phyloP scores from a whole-genome alignment of 768 basidiomycete genomes.

The Calocybe gangraenosa region DNA sequence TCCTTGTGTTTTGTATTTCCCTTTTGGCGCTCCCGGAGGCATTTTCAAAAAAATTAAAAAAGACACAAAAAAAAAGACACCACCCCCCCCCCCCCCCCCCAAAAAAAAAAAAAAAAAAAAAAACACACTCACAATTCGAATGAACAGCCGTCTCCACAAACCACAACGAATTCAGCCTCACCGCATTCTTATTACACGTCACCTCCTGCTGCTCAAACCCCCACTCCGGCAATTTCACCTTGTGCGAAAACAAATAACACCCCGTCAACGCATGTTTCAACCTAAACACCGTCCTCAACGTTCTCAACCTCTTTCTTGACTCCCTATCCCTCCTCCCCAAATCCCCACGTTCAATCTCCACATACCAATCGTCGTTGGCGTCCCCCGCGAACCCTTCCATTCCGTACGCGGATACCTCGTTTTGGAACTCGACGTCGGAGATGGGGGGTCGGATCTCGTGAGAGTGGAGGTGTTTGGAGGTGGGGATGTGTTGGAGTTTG shows the following conservation, averaged over 20 bases:
- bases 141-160: conserved; percentile 86
- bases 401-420: conserved; percentile 95
- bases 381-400: conserved; percentile 83
- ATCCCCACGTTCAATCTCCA: conserved; percentile 78
- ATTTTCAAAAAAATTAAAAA: no score
- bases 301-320: background rate
- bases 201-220: conserved; percentile 98
- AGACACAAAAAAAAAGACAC: no score
- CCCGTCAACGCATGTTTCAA: conserved; percentile 83
- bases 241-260: conserved; percentile 97
- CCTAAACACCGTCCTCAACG: conserved; percentile 65
- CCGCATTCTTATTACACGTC: conserved; percentile 98
- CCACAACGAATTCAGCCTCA: conserved; percentile 87
- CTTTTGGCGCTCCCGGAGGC: no score
- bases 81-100: no score
- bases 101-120: no score
- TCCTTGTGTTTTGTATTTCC: no score
- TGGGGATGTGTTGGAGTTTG: conserved; percentile 75
- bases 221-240: conserved; percentile 97
- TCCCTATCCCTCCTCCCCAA: conserved; percentile 52
- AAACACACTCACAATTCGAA: conserved; percentile 48
- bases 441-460: conserved; percentile 94
- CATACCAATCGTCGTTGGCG: conserved; percentile 87
- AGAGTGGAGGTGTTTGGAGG: conserved; percentile 87
- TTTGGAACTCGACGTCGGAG: conserved; percentile 98